Conservation (phyloP, 306 rosid species). For the Arachis stenosperma region DNA sequence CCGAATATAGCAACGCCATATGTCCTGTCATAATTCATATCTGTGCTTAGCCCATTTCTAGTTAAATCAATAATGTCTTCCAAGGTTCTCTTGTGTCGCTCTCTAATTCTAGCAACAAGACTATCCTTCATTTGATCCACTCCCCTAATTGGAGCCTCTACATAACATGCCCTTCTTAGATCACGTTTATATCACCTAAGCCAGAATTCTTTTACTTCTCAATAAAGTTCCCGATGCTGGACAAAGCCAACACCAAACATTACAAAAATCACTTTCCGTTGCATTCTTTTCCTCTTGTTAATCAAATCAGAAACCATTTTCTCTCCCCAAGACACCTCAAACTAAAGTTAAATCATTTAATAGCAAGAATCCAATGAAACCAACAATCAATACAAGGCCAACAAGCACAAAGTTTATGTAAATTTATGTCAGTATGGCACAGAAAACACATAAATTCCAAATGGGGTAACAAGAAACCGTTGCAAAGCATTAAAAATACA, state of each 20-base stretch:
- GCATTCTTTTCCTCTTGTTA: not conserved
- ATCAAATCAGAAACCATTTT: not conserved
- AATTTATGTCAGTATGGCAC: not conserved
- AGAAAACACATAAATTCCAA: not conserved
- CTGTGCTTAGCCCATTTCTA: too few species aligned
- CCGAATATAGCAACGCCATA: too few species aligned
- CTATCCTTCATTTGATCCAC: too few species aligned
- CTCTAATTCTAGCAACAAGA: too few species aligned
- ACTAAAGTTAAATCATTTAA: not conserved
- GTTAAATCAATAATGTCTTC: too few species aligned
- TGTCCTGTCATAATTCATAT: too few species aligned
- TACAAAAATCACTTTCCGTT: not conserved
- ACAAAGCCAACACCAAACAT: constrained; percentile 11
- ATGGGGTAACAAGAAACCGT: not conserved
- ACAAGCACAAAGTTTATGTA: not conserved
- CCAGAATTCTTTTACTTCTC: too few species aligned
- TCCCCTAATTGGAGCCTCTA: too few species aligned
- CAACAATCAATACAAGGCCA: not conserved
- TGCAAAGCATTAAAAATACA: not conserved
- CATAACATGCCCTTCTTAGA: too few species aligned
- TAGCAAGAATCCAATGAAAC: not conserved
- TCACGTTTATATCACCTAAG: too few species aligned
- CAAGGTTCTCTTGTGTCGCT: too few species aligned
- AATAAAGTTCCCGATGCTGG: not conserved
- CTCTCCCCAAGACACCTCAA: not conserved